Evolutionary conservation across 306 rosid species (phyloP).

Genomic region (Cotoneaster glaucophyllus): DNA sequence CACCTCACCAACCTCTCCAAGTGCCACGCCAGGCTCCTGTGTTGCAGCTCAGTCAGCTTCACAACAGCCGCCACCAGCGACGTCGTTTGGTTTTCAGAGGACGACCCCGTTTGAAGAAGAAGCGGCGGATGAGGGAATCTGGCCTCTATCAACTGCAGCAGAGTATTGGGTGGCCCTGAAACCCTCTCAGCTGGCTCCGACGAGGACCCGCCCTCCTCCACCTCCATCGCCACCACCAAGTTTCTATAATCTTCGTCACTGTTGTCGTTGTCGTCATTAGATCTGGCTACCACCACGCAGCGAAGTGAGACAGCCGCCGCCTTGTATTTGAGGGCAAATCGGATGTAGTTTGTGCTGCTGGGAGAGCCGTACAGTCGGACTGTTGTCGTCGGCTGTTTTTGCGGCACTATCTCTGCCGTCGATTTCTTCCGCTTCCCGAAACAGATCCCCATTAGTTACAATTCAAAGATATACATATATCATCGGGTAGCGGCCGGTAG

Average conservation of each 20-base stretch:
- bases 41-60: slow-evolving; percentile 51
- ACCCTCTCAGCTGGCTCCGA: slow-evolving; percentile 28
- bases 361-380: slow-evolving; percentile 64
- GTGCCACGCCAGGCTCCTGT: slow-evolving; percentile 62
- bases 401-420: slow-evolving; percentile 76
- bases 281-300: neutral
- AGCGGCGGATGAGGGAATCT: slow-evolving; percentile 53
- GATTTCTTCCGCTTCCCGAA: slow-evolving; percentile 29
- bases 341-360: slow-evolving; percentile 57
- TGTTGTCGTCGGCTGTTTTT: slow-evolving; percentile 32
- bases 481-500: neutral
- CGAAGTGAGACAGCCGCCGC: slow-evolving; percentile 36
- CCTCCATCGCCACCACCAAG: neutral
- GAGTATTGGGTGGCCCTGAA: slow-evolving; percentile 54
- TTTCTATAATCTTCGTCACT: neutral
- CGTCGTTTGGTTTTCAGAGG: slow-evolving; percentile 15
- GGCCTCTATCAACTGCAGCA: slow-evolving; percentile 50
- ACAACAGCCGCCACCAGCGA: slow-evolving; percentile 32
- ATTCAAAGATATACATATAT: too few species aligned
- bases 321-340: slow-evolving; percentile 61
- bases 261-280: neutral
- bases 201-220: slow-evolving; percentile 32
- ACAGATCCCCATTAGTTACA: slow-evolving; percentile 61
- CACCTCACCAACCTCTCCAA: slow-evolving; percentile 67
- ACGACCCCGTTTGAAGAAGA: neutral